Evolutionary conservation across 164 flowering plant genomes (phyloP).

Genomic region (Chimonanthus praecox): DNA sequence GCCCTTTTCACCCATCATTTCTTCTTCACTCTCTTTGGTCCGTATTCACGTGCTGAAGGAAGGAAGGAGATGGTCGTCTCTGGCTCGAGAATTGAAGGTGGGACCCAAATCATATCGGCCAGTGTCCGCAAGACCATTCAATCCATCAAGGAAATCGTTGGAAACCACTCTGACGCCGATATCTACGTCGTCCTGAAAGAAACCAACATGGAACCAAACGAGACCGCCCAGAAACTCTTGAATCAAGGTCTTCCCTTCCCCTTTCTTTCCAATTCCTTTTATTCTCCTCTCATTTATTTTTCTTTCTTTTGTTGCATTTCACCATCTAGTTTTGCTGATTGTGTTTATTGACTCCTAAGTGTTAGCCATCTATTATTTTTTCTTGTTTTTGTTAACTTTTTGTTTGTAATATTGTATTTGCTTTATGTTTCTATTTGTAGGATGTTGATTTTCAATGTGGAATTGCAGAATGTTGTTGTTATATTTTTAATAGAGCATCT

Average conservation of each 20-base stretch:
- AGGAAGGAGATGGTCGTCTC: conserved; percentile 14
- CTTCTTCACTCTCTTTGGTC: neutral
- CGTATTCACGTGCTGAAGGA: too few relatives aligned
- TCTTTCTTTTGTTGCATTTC: neutral
- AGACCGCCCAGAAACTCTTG: conserved; percentile 68
- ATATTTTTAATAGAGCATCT: neutral
- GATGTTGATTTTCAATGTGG: too few relatives aligned
- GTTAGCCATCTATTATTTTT: neutral
- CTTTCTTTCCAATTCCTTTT: neutral
- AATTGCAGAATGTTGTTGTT: too few relatives aligned
- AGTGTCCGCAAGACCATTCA: conserved; percentile 54
- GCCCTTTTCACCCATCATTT: neutral
- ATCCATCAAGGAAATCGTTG: conserved; percentile 71
- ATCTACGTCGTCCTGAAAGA: conserved; percentile 70
- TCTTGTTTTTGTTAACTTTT: neutral
- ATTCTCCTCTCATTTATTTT: neutral
- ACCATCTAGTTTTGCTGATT: neutral
- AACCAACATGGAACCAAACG: conserved; percentile 82
- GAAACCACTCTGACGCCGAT: conserved; percentile 77
- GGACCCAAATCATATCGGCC: conserved; percentile 24
- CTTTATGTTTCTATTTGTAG: too few relatives aligned
- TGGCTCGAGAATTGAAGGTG: conserved; percentile 8
- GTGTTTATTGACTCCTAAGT: conserved; percentile 4
- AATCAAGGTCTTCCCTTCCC: conserved; percentile 51
- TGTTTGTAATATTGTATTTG: too few relatives aligned